phyloP scores from a whole-genome alignment of 208 protist species.

The Crithidia acanthocephali region DNA sequence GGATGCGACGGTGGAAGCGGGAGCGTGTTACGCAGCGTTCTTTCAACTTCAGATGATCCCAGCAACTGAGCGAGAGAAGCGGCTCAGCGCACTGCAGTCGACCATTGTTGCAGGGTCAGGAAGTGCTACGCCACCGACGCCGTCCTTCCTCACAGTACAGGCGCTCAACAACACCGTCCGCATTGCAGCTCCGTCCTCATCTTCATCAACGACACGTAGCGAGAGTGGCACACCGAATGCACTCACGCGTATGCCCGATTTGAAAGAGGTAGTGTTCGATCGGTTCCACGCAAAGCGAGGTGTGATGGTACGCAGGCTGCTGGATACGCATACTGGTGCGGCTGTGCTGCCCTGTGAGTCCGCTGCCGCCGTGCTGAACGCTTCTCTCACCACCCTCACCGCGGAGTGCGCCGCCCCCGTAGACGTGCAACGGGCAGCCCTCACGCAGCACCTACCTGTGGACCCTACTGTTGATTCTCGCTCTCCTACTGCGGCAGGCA shows the following conservation, averaged over 20 bases:
- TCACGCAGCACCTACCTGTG: slow-evolving; percentile 19
- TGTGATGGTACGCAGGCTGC: slow-evolving; percentile 17
- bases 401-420: slow-evolving; percentile 14
- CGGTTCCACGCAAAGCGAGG: slow-evolving; percentile 27
- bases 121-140: background rate
- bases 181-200: slow-evolving; percentile 13
- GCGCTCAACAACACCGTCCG: slow-evolving; percentile 18
- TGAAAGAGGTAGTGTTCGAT: slow-evolving; percentile 10
- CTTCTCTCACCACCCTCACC: slow-evolving; percentile 13
- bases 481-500: background rate
- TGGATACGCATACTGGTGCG: slow-evolving; percentile 55
- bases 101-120: no score
- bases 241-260: background rate
- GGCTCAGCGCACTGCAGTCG: background rate
- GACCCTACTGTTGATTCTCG: background rate
- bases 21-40: slow-evolving; percentile 29
- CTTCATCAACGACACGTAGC: background rate
- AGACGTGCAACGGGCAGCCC: background rate
- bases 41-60: slow-evolving; percentile 31
- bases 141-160: slow-evolving; percentile 22
- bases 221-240: background rate
- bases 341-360: slow-evolving; percentile 65
- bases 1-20: background rate
- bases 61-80: background rate
- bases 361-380: slow-evolving; percentile 22